These are phyloP conservation scores for Blastomyces gilchristii DNA, from an alignment of 2,329 filamentous ascomycete genomes.

Conservation along the genomic window DNA sequence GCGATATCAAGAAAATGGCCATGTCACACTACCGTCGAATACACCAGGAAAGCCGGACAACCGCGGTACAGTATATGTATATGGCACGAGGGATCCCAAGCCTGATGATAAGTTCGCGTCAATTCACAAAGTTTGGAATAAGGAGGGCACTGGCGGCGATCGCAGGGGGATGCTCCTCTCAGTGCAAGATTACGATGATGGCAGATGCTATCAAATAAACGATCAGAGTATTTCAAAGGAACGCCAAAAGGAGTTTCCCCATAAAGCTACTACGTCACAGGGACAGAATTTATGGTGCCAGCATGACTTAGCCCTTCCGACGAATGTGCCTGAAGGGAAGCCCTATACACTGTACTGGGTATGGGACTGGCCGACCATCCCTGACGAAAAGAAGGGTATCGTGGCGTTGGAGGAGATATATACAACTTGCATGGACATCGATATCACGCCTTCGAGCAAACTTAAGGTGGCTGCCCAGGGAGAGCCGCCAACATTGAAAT, in stretches of 20 bases:
- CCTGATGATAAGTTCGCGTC: slow-evolving; percentile 48
- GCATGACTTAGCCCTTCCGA: slow-evolving; percentile 65
- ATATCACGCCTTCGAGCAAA: slow-evolving; percentile 17
- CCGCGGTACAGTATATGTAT: slow-evolving; percentile 63
- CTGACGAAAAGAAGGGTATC: slow-evolving; percentile 23
- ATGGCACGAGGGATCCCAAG: slow-evolving; percentile 55
- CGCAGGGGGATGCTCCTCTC: slow-evolving; percentile 64
- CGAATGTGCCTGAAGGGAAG: slow-evolving; percentile 50
- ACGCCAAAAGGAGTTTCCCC: slow-evolving; percentile 49
- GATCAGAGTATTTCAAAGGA: slow-evolving; percentile 44
- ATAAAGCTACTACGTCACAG: slow-evolving; percentile 42
- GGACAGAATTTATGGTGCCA: slow-evolving; percentile 65
- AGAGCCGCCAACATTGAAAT: not conserved
- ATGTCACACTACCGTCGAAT: slow-evolving; percentile 50
- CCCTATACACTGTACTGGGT: slow-evolving; percentile 86
- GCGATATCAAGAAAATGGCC: slow-evolving; percentile 64
- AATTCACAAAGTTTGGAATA: slow-evolving; percentile 68
- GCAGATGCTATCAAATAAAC: slow-evolving; percentile 77
- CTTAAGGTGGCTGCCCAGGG: not conserved
- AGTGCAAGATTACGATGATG: slow-evolving; percentile 77
- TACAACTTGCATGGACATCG: slow-evolving; percentile 42
- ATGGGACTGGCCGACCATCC: slow-evolving; percentile 77
- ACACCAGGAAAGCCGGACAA: slow-evolving; percentile 53
- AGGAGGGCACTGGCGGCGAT: slow-evolving; percentile 70
- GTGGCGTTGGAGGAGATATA: slow-evolving; percentile 38